Percentiles rank a stretch among this genome's conserved stretches.
Evolutionary conservation across 208 protist genomes (phyloP).

Genomic region (Acanthamoeba lenticulata): DNA sequence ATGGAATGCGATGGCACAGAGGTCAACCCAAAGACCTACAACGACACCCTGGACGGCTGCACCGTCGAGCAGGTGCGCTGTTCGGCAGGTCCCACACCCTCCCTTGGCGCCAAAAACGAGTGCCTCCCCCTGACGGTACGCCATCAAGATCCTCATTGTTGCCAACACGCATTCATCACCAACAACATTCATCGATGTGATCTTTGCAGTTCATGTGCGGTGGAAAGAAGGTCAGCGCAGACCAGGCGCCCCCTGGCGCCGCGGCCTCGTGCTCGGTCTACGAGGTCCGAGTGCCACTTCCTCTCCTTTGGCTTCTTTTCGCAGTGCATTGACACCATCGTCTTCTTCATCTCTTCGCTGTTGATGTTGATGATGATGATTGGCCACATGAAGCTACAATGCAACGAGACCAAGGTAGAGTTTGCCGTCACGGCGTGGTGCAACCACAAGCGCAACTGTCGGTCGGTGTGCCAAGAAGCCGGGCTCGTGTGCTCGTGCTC

Average conservation of each 20-base stretch:
- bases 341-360: neutral
- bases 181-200: neutral
- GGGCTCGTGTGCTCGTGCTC: neutral
- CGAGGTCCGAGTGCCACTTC: neutral
- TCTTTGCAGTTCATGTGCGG: neutral
- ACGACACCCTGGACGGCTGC: neutral
- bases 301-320: neutral
- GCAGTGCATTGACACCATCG: neutral
- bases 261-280: slow-evolving; percentile 17
- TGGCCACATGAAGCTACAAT: no score
- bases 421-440: no score
- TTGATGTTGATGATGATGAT: no score
- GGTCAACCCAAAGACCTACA: neutral
- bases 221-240: neutral
- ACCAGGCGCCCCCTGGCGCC: neutral
- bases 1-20: neutral
- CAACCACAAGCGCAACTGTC: neutral
- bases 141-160: no score
- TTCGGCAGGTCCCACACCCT: neutral
- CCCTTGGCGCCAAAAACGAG: no score
- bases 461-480: neutral
- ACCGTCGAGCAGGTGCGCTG: neutral
- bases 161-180: neutral
- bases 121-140: no score
- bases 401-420: neutral